Percentiles rank a stretch among this genome's conserved stretches.
Conservation (phyloP, 2,329 filamentous ascomycete species). For the Fusarium tupiense region DNA sequence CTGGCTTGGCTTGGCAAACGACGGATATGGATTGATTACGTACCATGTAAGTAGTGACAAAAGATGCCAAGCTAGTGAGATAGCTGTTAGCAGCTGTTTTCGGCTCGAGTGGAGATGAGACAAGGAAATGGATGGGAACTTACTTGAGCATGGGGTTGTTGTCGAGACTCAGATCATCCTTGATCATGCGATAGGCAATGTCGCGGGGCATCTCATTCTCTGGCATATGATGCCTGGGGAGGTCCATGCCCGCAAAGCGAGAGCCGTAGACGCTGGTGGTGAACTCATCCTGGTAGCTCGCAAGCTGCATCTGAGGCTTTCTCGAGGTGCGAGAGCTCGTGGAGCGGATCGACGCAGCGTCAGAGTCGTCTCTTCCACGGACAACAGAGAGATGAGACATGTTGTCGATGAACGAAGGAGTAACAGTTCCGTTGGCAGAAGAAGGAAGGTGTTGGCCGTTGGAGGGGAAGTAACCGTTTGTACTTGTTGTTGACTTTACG, state of each 20-base stretch:
- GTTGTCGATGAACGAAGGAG: slow-evolving; percentile 32
- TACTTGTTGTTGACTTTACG: slow-evolving; percentile 45
- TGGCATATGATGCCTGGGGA: slow-evolving; percentile 87
- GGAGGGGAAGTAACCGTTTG: slow-evolving; percentile 38
- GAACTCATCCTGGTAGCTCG: slow-evolving; percentile 66
- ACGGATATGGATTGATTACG: slow-evolving; percentile 32
- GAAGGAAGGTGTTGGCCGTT: slow-evolving; percentile 36
- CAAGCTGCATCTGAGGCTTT: slow-evolving; percentile 56
- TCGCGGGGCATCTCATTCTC: slow-evolving; percentile 90
- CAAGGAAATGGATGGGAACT: slow-evolving; percentile 34
- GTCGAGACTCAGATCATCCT: slow-evolving; percentile 91
- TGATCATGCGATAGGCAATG: slow-evolving; percentile 96
- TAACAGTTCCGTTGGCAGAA: slow-evolving; percentile 40
- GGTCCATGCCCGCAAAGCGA: slow-evolving; percentile 80
- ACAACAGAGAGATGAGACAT: slow-evolving; percentile 65
- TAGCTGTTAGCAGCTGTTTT: slow-evolving; percentile 5
- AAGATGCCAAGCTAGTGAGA: slow-evolving; percentile 78
- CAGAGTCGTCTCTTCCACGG: slow-evolving; percentile 48
- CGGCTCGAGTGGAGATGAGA: neutral
- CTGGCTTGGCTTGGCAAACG: slow-evolving; percentile 17
- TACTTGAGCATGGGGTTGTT: slow-evolving; percentile 89
- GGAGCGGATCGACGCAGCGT: slow-evolving; percentile 43
- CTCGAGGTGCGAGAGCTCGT: slow-evolving; percentile 38
- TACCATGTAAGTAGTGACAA: slow-evolving; percentile 97
- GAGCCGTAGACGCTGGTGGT: slow-evolving; percentile 89